Evolutionary conservation across 352 stramenopile genomes (phyloP).

Genomic region (Pythium scleroteichum): DNA sequence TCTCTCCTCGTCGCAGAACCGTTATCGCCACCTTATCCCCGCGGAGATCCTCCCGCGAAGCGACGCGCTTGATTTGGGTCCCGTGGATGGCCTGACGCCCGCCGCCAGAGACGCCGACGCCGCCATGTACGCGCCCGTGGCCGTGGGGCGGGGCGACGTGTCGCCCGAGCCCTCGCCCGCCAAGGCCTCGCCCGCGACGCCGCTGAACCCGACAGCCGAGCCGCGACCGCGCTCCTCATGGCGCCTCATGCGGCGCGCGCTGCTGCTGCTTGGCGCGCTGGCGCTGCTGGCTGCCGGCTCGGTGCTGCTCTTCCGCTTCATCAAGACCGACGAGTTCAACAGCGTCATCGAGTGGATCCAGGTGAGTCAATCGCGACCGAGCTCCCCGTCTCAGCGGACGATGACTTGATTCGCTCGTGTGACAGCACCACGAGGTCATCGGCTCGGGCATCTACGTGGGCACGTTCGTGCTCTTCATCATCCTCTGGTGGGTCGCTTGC

Average conservation of each 20-base stretch:
- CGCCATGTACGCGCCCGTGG: slow-evolving; percentile 27
- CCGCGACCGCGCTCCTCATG: slow-evolving; percentile 16
- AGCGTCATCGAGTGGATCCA: slow-evolving; percentile 51
- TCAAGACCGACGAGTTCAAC: slow-evolving; percentile 49
- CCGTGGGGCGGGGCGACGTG: slow-evolving; percentile 4
- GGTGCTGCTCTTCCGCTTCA: slow-evolving; percentile 35
- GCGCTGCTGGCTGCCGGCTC: slow-evolving; percentile 28
- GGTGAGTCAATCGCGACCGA: no score
- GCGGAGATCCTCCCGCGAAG: no score
- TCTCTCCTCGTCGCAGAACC: no score
- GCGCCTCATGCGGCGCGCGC: slow-evolving; percentile 23
- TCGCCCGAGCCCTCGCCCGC: slow-evolving; percentile 17
- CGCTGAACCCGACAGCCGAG: slow-evolving; percentile 18
- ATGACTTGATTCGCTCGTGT: neutral
- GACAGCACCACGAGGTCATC: slow-evolving; percentile 37
- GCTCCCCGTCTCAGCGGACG: neutral
- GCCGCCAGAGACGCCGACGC: no score
- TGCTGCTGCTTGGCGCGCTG: slow-evolving; percentile 24
- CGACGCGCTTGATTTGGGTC: no score
- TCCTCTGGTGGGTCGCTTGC: slow-evolving; percentile 51
- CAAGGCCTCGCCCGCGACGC: slow-evolving; percentile 22
- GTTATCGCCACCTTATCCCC: no score
- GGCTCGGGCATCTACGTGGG: slow-evolving; percentile 45
- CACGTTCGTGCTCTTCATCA: slow-evolving; percentile 50
- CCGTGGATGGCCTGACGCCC: neutral